Evolutionary conservation across 169 alveolate genomes (phyloP), one percentile per base, ranked within the genome.

Genomic region (Plasmodium fragile): DNA sequence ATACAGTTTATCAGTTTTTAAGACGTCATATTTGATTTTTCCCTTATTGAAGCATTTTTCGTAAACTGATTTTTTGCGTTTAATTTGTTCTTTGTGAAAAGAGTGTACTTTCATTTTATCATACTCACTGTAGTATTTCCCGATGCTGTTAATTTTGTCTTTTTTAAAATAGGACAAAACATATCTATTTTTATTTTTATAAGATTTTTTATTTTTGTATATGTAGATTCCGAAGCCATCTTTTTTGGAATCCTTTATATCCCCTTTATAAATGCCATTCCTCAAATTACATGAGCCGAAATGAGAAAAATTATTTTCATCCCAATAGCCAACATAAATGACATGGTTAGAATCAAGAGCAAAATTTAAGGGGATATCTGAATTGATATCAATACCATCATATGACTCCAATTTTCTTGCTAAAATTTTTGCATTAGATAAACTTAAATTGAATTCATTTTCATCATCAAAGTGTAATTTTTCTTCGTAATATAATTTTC

Each of bases 201-300:
- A 70, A 8, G 94, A 70, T 81, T 91, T 91, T 30, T 91, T 91
- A 65, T 91, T 71, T 52, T 91, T 91, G 55, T 91, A 91, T 81
- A 91, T 91, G 75, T 91, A 91, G 8, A 91, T 70, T 3, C 94
- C 94, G 6, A 91, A 52, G n/a, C 94, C 94, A 32, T 91, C 94
- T 81, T 91, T 91, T 80, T 81, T 73, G 36, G 94, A 69, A 3
- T 91, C 85, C 49, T 69, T 91, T 30, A 91, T 81, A 13, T 91
- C 94, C n/a, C 94, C 94, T 77, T 91, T 91, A 81, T 91, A 91
- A 81, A 91, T 34, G 28, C 94, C 94, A 81, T 71, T 80, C 77
- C 83, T 91, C 73, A 91, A 77, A 91, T 91, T 91, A 34, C 92
- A 91, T 30, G 84, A 73, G 41, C 94, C 94, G 77, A 80, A 91